Conservation (phyloP, 2,329 filamentous ascomycete genomes). For the Fusarium poae region DNA sequence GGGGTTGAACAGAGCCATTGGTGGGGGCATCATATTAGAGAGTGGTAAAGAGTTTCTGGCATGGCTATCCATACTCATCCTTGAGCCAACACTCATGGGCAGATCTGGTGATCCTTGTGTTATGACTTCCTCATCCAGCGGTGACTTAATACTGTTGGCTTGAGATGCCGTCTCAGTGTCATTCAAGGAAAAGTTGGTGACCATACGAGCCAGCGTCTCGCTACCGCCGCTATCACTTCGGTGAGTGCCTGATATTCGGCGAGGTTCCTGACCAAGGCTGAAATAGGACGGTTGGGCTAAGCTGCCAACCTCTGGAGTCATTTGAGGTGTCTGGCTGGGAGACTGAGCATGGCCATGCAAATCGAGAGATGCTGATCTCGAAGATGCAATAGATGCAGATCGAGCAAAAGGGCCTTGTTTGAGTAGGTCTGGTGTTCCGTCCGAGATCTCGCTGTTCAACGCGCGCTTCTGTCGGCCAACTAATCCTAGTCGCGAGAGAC, state of each 20-base stretch:
- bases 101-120: conserved; percentile 83
- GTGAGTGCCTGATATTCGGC: conserved; percentile 78
- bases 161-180: conserved; percentile 64
- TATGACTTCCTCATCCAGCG: conserved; percentile 81
- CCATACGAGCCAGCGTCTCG: conserved; percentile 85
- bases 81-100: conserved; percentile 58
- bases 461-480: conserved; percentile 96
- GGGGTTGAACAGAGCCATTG: conserved; percentile 95
- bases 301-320: conserved; percentile 77
- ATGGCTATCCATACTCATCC: conserved; percentile 54
- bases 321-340: conserved; percentile 85
- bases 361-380: conserved; percentile 93
- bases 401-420: conserved; percentile 93
- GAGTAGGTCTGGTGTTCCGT: conserved; percentile 90
- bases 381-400: conserved; percentile 87
- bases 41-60: conserved; percentile 57
- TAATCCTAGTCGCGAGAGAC: conserved; percentile 95
- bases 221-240: conserved; percentile 94
- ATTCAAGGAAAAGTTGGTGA: conserved; percentile 81
- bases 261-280: conserved; percentile 76
- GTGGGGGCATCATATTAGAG: conserved; percentile 84
- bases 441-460: conserved; percentile 79
- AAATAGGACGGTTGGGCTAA: conserved; percentile 95
- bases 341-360: conserved; percentile 80
- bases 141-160: conserved; percentile 65